Base-by-base conservation (phyloP, 352 stramenopile genomes). In the Halophytophthora polymorphica region DNA sequence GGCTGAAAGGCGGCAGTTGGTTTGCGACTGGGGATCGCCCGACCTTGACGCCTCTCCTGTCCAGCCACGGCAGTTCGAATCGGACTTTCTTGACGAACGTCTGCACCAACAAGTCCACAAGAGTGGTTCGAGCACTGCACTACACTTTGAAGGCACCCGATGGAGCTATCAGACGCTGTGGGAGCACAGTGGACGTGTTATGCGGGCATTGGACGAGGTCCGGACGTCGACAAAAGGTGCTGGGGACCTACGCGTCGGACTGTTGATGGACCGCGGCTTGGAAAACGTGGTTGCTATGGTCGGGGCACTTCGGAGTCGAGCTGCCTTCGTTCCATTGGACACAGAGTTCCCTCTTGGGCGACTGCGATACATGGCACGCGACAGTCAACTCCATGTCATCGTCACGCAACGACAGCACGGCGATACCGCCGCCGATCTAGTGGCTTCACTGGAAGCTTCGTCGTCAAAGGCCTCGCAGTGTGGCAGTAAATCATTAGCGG, bases 91-190 rank as follows among this genome's bases (percentile, higher is more conserved):
- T 13, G 48, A 81, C n/a, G 64, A 79, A 36, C 66, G 52, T n/a
- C 51, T 84, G 10, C 28, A 33, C 43, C 0, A 14, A 2, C 69
- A 84, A 60, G 69, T 75, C 1, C 25, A 44, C 14, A 51, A 56
- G 21, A 75, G 58, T 3, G 67, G 67, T 5, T 33, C 54, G 4
- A 61, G 52, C 38, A 19, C 52, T 11, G 69, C 73, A 12, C 47
- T 84, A 10, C 56, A 69, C 21, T 78, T 74, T 50, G 69, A 83
- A 61, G 60, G 45, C 28, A 15, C 11, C 0, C 28, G 45, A 31
- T 84, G 69, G 69, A 79, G 58, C 19, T 84, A 79, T 35, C n/a
- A 54, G 31, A 39, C 71, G 0, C 35, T 79, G 18, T 84, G 69
- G 69, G 34, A 50, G 2, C 43, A 58, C 28, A 75, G 64, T 31